A percentile compares a stretch with the other conserved stretches of the same genome.
Conservation (phyloP, 2,329 filamentous ascomycete genomes). For the Fusarium sp. region DNA sequence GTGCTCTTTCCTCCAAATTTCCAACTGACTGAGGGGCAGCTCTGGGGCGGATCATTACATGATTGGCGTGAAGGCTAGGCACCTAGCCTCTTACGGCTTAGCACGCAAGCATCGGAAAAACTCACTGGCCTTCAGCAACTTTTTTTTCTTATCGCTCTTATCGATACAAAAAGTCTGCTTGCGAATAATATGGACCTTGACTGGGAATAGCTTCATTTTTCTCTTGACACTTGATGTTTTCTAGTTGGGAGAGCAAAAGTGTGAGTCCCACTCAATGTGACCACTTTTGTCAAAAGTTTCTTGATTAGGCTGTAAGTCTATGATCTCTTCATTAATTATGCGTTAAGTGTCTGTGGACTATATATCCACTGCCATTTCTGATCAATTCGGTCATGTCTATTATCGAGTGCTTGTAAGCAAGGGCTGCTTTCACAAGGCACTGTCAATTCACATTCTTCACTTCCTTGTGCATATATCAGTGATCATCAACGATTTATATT, state of each 20-base stretch:
- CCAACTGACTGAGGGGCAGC: conserved; percentile 43
- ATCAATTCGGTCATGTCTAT: neutral
- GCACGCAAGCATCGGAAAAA: conserved; percentile 19
- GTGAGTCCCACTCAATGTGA: neutral
- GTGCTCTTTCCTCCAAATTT: conserved; percentile 45
- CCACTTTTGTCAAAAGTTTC: neutral
- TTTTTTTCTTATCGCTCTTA: conserved; percentile 46
- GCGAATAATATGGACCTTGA: neutral
- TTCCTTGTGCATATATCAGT: neutral
- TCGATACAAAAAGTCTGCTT: conserved; percentile 1
- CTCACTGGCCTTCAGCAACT: conserved; percentile 35
- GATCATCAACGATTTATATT: conserved; percentile 22
- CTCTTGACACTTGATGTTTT: neutral
- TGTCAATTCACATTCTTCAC: neutral
- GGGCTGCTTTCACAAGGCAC: neutral
- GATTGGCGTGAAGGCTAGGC: rapidly evolving
- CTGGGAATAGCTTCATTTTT: conserved; percentile 29
- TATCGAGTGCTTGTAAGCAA: neutral
- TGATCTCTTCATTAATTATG: neutral
- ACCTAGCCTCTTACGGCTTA: conserved; percentile 22
- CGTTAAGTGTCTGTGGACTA: neutral
- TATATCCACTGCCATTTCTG: neutral
- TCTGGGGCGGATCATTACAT: conserved; percentile 22
- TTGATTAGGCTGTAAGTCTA: neutral
- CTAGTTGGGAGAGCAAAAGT: neutral